Conservation (phyloP, 2,329 filamentous ascomycete genomes). For the Trichoderma gracile region DNA sequence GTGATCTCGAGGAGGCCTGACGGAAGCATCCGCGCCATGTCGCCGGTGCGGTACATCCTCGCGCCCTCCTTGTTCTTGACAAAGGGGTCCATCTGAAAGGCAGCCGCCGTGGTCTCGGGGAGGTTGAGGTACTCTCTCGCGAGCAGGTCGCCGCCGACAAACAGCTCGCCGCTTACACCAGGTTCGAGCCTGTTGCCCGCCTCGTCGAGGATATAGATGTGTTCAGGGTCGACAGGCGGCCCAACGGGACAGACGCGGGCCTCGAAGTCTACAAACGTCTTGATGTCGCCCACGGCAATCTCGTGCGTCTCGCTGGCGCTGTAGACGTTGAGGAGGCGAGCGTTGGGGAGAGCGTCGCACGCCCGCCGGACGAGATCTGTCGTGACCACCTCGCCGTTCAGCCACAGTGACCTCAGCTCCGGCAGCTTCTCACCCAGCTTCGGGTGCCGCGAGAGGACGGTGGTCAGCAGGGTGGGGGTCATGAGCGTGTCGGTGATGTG, state of each 20-base stretch:
- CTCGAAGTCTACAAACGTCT: conserved; percentile 63
- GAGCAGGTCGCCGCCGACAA: conserved; percentile 70
- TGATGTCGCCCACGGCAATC: conserved; percentile 74
- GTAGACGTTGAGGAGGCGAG: conserved; percentile 75
- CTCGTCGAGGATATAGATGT: conserved; percentile 73
- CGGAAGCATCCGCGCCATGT: conserved; percentile 66
- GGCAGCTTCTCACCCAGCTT: conserved; percentile 64
- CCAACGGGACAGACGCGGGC: conserved; percentile 73
- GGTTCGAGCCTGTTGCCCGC: conserved; percentile 62
- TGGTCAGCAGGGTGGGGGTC: conserved; percentile 77
- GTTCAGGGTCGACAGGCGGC: conserved; percentile 64
- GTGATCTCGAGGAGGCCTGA: conserved; percentile 73
- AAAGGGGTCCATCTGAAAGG: conserved; percentile 69
- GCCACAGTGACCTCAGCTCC: conserved; percentile 69
- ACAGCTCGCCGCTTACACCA: conserved; percentile 70
- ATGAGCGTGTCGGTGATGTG: conserved; percentile 78
- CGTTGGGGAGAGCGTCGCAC: conserved; percentile 65
- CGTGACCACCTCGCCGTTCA: conserved; percentile 81
- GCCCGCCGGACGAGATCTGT: conserved; percentile 72
- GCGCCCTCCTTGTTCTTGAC: conserved; percentile 54
- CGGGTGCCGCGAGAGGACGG: conserved; percentile 69
- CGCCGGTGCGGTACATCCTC: conserved; percentile 74
- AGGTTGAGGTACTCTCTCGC: conserved; percentile 77
- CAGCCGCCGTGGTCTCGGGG: conserved; percentile 73
- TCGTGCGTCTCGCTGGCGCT: conserved; percentile 82